Percentiles rank a stretch among this genome's conserved stretches.
Conservation (phyloP, 2,329 filamentous ascomycete species). For the Pyrenophora seminiperda region DNA sequence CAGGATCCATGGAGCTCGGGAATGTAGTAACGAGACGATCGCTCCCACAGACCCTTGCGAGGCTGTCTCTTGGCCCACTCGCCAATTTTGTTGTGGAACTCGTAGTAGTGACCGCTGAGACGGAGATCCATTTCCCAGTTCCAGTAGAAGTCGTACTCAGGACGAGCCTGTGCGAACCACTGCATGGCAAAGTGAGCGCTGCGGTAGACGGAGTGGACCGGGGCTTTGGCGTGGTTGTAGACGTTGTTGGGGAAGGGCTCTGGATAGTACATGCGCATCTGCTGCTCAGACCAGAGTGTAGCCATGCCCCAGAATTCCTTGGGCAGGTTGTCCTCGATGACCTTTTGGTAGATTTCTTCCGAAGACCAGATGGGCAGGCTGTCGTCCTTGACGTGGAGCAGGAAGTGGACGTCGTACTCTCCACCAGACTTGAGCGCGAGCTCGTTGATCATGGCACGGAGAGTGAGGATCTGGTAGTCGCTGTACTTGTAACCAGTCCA, state of each 20-base stretch:
- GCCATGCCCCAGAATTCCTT: constrained; percentile 87
- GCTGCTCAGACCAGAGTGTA: constrained; percentile 90
- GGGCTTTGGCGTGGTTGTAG: constrained; percentile 64
- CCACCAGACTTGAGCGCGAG: constrained; percentile 79
- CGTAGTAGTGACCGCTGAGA: constrained; percentile 81
- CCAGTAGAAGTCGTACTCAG: constrained; percentile 66
- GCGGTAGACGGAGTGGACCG: constrained; percentile 90
- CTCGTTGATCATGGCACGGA: constrained; percentile 84
- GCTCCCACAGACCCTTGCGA: constrained; percentile 74
- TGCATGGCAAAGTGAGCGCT: constrained; percentile 57
- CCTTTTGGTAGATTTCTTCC: constrained; percentile 68
- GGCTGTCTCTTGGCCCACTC: constrained; percentile 71
- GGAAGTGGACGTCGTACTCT: constrained; percentile 83
- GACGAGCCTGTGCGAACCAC: constrained; percentile 58
- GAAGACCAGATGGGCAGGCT: constrained; percentile 79
- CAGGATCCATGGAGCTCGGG: constrained; percentile 70
- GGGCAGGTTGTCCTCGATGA: constrained; percentile 71
- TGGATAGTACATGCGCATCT: constrained; percentile 90
- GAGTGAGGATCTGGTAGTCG: constrained; percentile 77
- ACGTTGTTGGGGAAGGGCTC: constrained; percentile 79
- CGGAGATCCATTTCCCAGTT: constrained; percentile 91
- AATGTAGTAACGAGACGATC: constrained; percentile 74
- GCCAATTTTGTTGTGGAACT: constrained; percentile 71
- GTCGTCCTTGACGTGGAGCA: constrained; percentile 83
- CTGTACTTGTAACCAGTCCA: constrained; percentile 83